phyloP scores from a whole-genome alignment of 2,329 filamentous ascomycete genomes.

The Helotiales sp. region DNA sequence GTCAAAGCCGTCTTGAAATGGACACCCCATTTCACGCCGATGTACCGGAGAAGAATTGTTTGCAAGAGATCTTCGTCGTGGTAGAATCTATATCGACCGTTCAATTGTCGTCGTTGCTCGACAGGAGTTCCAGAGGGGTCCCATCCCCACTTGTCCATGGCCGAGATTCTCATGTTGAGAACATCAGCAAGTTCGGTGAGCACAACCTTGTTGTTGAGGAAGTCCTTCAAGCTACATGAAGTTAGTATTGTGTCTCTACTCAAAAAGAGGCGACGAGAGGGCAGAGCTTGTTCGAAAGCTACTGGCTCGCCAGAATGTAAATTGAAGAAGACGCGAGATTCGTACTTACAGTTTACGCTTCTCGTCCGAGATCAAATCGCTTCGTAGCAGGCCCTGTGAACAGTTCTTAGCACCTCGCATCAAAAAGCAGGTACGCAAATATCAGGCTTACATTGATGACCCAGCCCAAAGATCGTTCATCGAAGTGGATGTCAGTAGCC shows the following conservation, averaged over 20 bases:
- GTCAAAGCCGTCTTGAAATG: slow-evolving; percentile 42
- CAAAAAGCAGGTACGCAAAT: too few relatives aligned
- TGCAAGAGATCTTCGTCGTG: slow-evolving; percentile 60
- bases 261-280: too few relatives aligned
- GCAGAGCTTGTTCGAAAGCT: too few relatives aligned
- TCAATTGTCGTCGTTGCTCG: slow-evolving; percentile 52
- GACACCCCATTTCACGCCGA: slow-evolving; percentile 51
- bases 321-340: too few relatives aligned
- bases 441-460: too few relatives aligned
- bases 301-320: too few relatives aligned
- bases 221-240: slow-evolving; percentile 52
- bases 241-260: too few relatives aligned
- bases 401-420: too few relatives aligned
- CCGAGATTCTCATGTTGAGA: slow-evolving; percentile 53
- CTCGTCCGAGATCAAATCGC: slow-evolving; percentile 51
- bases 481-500: slow-evolving; percentile 37
- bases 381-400: slow-evolving; percentile 50
- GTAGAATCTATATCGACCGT: slow-evolving; percentile 58
- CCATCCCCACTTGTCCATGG: slow-evolving; percentile 54
- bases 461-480: slow-evolving; percentile 40
- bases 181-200: slow-evolving; percentile 55
- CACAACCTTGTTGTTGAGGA: slow-evolving; percentile 48
- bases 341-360: slow-evolving; percentile 48
- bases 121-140: slow-evolving; percentile 44
- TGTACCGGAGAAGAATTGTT: slow-evolving; percentile 52